Percentiles rank a stretch among this genome's conserved stretches.
Conservation (phyloP, 2,329 filamentous ascomycete genomes). For the Trichophyton rubrum region DNA sequence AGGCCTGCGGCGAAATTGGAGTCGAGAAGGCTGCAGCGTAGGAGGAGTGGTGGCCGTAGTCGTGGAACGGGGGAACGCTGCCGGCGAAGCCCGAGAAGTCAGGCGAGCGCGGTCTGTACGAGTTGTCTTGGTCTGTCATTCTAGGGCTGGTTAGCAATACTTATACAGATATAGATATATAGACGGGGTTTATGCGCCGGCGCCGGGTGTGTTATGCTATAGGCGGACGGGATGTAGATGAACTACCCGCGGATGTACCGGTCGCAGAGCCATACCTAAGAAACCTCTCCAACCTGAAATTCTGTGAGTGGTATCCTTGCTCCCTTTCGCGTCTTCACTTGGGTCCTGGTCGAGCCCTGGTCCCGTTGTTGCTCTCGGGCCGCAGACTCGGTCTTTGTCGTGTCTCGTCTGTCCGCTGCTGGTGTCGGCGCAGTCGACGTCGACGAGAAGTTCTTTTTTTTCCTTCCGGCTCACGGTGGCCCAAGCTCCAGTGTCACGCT, state of each 20-base stretch:
- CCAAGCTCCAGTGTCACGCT: background rate
- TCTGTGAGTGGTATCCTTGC: background rate
- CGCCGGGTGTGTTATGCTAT: background rate
- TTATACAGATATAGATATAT: background rate
- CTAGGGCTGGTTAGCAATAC: constrained; percentile 15
- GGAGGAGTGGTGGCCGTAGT: constrained; percentile 20
- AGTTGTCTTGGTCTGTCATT: constrained; percentile 35
- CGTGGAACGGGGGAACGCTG: constrained; percentile 25
- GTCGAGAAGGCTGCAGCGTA: constrained; percentile 19
- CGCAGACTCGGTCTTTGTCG: too few species aligned
- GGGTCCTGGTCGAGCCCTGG: background rate
- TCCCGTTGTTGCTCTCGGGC: background rate
- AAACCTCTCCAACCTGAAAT: background rate
- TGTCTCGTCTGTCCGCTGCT: background rate
- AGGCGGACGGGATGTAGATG: background rate
- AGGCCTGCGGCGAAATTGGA: constrained; percentile 28
- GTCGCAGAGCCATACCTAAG: background rate
- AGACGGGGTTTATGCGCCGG: background rate
- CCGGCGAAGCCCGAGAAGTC: constrained; percentile 36
- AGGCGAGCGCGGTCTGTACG: constrained; percentile 38
- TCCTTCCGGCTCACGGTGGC: background rate
- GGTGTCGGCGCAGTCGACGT: background rate
- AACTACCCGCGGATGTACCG: too few species aligned
- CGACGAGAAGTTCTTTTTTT: background rate
- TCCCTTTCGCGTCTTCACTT: background rate